A percentile compares a stretch with the other conserved stretches of the same genome.
These are phyloP conservation scores for Xerocomellus intermedius DNA, from an alignment of 768 basidiomycete genomes.

Conservation along the genomic window DNA sequence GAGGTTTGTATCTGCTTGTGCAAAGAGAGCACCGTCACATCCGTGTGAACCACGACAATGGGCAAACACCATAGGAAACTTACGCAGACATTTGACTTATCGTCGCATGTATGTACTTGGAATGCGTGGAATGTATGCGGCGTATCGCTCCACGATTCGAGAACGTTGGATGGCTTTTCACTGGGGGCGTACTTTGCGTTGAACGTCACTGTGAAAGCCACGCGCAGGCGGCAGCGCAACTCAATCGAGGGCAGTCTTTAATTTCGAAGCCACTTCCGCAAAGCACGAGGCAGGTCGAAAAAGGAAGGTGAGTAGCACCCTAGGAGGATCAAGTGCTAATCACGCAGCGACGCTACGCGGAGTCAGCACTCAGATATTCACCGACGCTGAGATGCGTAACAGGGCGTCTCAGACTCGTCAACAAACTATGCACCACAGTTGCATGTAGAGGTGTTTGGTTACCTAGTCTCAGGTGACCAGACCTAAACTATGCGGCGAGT, in stretches of 20 bases:
- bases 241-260: constrained; percentile 5
- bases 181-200: background rate
- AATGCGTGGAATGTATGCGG: background rate
- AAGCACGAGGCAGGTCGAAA: background rate
- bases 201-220: background rate
- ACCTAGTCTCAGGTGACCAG: too few relatives aligned
- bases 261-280: background rate
- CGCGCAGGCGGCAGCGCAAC: too few relatives aligned
- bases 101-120: background rate
- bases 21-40: background rate
- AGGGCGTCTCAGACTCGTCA: too few relatives aligned
- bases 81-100: background rate
- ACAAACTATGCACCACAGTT: too few relatives aligned
- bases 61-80: background rate
- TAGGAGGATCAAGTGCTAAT: too few relatives aligned
- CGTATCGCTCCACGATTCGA: background rate
- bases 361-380: too few relatives aligned
- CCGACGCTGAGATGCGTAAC: too few relatives aligned
- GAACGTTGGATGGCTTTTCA: constrained; percentile 1
- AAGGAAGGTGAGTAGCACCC: background rate
- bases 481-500: too few relatives aligned
- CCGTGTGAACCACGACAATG: background rate
- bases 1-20: too few relatives aligned
- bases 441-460: too few relatives aligned
- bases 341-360: too few relatives aligned